phyloP scores from a whole-genome alignment of 495 filamentous ascomycete genomes.

The Trichoderma orchidacearum region DNA sequence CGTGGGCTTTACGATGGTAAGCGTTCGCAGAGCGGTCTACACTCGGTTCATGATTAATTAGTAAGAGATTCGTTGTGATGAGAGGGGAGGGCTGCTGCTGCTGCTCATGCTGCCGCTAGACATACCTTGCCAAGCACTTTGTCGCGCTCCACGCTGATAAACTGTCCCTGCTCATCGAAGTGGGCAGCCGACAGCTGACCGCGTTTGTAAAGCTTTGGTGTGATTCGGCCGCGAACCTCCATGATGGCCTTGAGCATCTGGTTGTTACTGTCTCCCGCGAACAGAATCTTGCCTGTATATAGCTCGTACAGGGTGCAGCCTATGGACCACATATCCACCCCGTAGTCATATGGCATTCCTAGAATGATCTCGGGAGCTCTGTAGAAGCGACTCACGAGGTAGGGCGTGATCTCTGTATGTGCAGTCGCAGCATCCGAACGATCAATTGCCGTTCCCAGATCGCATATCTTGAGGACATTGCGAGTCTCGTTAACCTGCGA shows the following conservation, averaged over 20 bases:
- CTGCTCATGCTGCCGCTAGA: too few relatives aligned
- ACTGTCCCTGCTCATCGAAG: conserved; percentile 80
- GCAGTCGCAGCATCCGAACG: conserved; percentile 52
- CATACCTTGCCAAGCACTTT: conserved; percentile 66
- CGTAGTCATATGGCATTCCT: conserved; percentile 86
- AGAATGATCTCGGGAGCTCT: conserved; percentile 94
- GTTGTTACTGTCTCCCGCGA: conserved; percentile 90
- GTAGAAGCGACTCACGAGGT: conserved; percentile 93
- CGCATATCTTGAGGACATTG: conserved; percentile 84
- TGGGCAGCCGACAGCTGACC: conserved; percentile 60
- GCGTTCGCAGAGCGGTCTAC: conserved; percentile 51
- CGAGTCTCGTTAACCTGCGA: conserved; percentile 62
- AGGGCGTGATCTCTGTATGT: conserved; percentile 77
- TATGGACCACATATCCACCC: conserved; percentile 94
- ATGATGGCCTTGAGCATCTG: conserved; percentile 93
- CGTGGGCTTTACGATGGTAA: conserved; percentile 67
- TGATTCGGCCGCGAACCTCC: conserved; percentile 90
- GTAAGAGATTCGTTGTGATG: not conserved
- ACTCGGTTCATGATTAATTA: not conserved
- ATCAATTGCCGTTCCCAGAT: conserved; percentile 86
- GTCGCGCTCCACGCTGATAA: conserved; percentile 76
- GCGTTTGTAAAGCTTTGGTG: conserved; percentile 69
- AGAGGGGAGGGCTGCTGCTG: not conserved
- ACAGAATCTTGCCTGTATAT: conserved; percentile 94
- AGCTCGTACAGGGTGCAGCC: conserved; percentile 95